phyloP scores from a whole-genome alignment of 768 basidiomycete genomes.

The Pleurotus tuoliensis region DNA sequence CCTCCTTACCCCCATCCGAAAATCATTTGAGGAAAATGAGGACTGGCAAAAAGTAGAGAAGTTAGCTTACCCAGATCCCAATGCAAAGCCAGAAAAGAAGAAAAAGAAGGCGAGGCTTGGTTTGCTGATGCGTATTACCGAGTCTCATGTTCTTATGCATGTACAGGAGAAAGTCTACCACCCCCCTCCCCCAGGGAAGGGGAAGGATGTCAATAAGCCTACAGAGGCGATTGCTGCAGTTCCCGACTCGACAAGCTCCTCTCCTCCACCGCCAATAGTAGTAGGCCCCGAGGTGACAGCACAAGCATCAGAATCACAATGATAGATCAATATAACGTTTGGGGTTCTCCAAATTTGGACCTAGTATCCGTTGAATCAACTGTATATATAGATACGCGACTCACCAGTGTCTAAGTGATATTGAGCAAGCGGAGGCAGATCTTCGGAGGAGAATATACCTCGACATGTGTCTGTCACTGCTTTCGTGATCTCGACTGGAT shows the following conservation, averaged over 20 bases:
- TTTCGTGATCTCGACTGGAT: too few relatives aligned
- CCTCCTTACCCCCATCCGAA: constrained; percentile 77
- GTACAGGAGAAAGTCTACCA: constrained; percentile 75
- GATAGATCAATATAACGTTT: too few relatives aligned
- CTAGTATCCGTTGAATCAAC: too few relatives aligned
- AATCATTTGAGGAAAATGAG: constrained; percentile 67
- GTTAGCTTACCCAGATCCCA: constrained; percentile 82
- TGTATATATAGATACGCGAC: too few relatives aligned
- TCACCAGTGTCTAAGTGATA: too few relatives aligned
- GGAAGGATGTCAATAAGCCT: constrained; percentile 45
- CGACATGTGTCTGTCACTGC: too few relatives aligned
- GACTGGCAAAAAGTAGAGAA: constrained; percentile 79
- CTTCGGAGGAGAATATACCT: too few relatives aligned
- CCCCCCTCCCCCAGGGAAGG: constrained; percentile 79
- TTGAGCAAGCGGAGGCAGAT: too few relatives aligned
- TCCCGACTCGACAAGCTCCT: constrained; percentile 1
- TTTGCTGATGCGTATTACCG: neutral
- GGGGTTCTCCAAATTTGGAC: too few relatives aligned
- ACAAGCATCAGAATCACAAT: too few relatives aligned
- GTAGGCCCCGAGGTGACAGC: too few relatives aligned
- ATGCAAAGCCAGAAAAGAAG: constrained; percentile 56
- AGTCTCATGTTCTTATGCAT: neutral
- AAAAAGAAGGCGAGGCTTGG: constrained; percentile 43
- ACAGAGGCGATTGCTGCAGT: constrained; percentile 14
- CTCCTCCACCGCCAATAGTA: neutral